Evolutionary conservation across 176 grass and related monocot species (phyloP), one percentile per base, ranked within the genome.

Genomic region (Saccharum officinarum): DNA sequence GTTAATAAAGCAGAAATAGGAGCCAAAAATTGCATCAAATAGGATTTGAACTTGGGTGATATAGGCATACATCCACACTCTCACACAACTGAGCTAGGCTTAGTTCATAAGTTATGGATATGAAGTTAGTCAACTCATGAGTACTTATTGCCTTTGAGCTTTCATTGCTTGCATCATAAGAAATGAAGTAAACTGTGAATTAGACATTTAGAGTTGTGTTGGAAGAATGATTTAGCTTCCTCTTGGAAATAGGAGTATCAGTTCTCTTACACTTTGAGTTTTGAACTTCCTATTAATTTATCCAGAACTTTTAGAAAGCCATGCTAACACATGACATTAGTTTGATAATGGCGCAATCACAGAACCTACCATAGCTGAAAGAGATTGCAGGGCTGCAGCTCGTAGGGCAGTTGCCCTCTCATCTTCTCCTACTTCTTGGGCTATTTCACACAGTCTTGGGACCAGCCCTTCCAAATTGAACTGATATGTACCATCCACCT

Each of bases 401-500:
- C 75, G 82, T 23, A 96, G 76, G 64, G 55, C 23, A 78, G 22
- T 64, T 45, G 81, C 79, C 40, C 82, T 90, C 7, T 96, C 92
- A 85, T 91, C 94, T 36, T 96, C 94, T 66, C 97, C 90, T 70
- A 85, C 79, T 85, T 99, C 91, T 91, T 99, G 94, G 86, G 90
- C 84, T 81, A 99, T 82, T 81, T 94, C 88, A 83, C 97, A 99
- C 26, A 99, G 72, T 80, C 88, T 92, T 84, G 97, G 97, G 79
- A 99, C 80, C 10, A 99, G 83, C 50, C 84, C 84, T 94, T 99
- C 97, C 80, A 99, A 89, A 92, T 99, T 99, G 86, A 99, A 99
- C 77, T 94, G 93, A 84, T 99, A 95, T 18, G 93, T 99, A 76
- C 97, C 86, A 91, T 99, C 97, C 84, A 96, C 90, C 97, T 99